Evolutionary conservation across 371 early-diverging fungal species (phyloP), one percentile per base, ranked within the genome.

Genomic region (Mucor plumbeus): DNA sequence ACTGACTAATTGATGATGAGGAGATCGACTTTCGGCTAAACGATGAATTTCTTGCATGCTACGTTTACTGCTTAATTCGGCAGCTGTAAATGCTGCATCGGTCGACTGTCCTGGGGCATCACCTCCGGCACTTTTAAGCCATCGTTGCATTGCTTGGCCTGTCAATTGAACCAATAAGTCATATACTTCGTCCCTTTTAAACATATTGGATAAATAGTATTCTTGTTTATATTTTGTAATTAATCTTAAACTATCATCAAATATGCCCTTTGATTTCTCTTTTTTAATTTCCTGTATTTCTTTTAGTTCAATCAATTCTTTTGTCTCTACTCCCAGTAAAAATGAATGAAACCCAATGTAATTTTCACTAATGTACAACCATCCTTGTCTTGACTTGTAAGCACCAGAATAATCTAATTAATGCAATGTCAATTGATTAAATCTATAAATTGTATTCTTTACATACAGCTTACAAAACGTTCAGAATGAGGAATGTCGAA

Each of bases 341-440:
- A 92, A 95, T 26, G 97, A 94, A 75, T 99, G 95, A 66, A 97
- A 99, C 75, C 95, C 94, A 19, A 97, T 71, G 67, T 94, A 93
- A 64, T 95, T 92, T 73, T 95, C 91, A 63, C 93, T 92, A 17
- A 99, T 86, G 71, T 99, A 99, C 76, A 97, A 76, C 99, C 99
- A 99, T 7, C 99, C 99, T 77, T 99, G 99, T 56, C 92, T 87
- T 19, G 85, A 85, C 60, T 93, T 89, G 62, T 92, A 94, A 4
- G 94, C 89, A 71, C 97, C 96, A 10, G 98, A 94, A 79, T 97
- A 98, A 78, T 95, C 92, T 92, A 72, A 15, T 11, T 38, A 9
- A 11, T 21, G 4, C 0, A 10, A 8, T 21, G 13, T 53, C 39
- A 7, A 41, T 39, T 7, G 38, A n/a, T 11, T 13, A 11, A 31